A percentile compares a stretch with the other conserved stretches of the same genome.
These are phyloP conservation scores for Saccharomycopsis synnaedendra DNA, from an alignment of 805 yeast species.

Conservation along the genomic window DNA sequence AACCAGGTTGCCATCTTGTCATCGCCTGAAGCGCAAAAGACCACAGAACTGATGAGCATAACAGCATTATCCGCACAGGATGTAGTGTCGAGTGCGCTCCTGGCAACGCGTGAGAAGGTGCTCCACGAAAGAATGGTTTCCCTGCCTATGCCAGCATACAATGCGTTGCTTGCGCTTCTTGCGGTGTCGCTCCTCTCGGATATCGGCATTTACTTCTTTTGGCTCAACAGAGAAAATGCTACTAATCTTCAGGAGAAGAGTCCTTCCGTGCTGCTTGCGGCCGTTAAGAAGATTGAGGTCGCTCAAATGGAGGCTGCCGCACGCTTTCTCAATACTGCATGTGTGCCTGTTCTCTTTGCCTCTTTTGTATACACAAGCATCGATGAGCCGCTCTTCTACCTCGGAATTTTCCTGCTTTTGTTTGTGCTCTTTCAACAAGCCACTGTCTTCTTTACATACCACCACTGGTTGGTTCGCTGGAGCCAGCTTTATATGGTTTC, in stretches of 20 bases:
- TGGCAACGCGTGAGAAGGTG: not conserved
- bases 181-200: not conserved
- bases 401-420: not conserved
- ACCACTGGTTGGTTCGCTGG: not conserved
- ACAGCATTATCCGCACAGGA: not conserved
- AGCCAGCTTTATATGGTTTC: not conserved
- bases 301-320: not conserved
- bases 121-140: not conserved
- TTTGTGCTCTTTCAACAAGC: not conserved
- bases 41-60: not conserved
- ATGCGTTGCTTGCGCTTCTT: not conserved
- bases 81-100: not conserved
- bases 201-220: not conserved
- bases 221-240: not conserved
- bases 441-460: not conserved
- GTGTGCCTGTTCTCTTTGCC: not conserved
- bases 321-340: not conserved
- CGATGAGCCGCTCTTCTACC: slow-evolving; percentile 1
- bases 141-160: not conserved
- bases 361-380: not conserved
- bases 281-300: not conserved
- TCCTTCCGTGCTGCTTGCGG: not conserved
- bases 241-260: not conserved
- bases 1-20: not conserved
- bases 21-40: not conserved